phyloP scores from a whole-genome alignment of 2,329 filamentous ascomycete species.

The Zasmidium cellare region DNA sequence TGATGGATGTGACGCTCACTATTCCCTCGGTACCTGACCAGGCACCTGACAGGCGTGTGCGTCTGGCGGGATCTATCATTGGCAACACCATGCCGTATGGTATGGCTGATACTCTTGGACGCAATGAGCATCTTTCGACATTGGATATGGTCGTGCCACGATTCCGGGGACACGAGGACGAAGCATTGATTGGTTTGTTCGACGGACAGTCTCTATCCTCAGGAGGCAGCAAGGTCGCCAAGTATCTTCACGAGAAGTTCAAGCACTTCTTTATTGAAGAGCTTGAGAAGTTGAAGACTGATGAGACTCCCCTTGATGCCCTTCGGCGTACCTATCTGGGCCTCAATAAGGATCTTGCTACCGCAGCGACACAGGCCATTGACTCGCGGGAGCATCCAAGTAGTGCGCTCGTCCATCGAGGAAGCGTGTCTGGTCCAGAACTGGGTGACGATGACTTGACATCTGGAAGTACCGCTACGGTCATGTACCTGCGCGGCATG shows the following conservation, averaged over 20 bases:
- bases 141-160: constrained; percentile 93
- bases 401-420: constrained; percentile 61
- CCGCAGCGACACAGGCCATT: constrained; percentile 74
- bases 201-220: constrained; percentile 88
- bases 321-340: constrained; percentile 81
- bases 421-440: constrained; percentile 70
- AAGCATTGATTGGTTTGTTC: constrained; percentile 91
- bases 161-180: constrained; percentile 85
- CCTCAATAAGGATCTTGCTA: constrained; percentile 92
- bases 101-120: constrained; percentile 94
- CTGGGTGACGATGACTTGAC: constrained; percentile 86
- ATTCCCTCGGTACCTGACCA: constrained; percentile 92
- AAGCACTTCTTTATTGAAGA: constrained; percentile 80
- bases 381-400: constrained; percentile 66
- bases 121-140: constrained; percentile 90
- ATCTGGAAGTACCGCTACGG: constrained; percentile 87
- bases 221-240: constrained; percentile 92
- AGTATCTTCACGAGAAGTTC: constrained; percentile 95
- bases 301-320: constrained; percentile 80
- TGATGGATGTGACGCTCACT: constrained; percentile 98
- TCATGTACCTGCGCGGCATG: constrained; percentile 84
- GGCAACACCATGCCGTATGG: constrained; percentile 84
- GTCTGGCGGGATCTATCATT: constrained; percentile 93
- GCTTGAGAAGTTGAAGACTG: constrained; percentile 65
- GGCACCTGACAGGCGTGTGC: constrained; percentile 88